A percentile compares a stretch with the other conserved stretches of the same genome.
phyloP scores from a whole-genome alignment of 345 rosid species.

The Durio zibethinus region DNA sequence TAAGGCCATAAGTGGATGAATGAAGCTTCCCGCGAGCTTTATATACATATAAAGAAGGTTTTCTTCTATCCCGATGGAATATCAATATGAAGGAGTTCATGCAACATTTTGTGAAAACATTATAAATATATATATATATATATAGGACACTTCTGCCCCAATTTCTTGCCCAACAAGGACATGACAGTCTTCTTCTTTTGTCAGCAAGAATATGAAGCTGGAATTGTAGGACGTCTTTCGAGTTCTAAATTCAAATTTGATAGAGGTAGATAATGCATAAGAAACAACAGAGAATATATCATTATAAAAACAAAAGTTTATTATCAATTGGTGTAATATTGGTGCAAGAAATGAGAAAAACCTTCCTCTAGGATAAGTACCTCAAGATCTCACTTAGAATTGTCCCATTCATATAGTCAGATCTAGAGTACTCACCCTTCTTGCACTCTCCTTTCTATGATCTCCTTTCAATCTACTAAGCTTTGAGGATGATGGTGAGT shows the following conservation, averaged over 20 bases:
- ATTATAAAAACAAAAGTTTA: not conserved
- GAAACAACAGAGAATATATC: conserved; percentile 1
- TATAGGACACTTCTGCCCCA: too few relatives aligned
- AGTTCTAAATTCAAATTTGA: not conserved
- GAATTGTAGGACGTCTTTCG: not conserved
- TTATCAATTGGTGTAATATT: not conserved
- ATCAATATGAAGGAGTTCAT: not conserved
- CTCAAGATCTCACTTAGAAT: conserved; percentile 96
- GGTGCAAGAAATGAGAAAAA: conserved; percentile 8
- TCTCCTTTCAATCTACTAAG: conserved; percentile 37
- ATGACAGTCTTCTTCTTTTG: not conserved
- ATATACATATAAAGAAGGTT: not conserved
- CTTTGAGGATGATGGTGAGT: conserved; percentile 39
- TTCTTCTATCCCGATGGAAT: not conserved
- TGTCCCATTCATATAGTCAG: conserved; percentile 85
- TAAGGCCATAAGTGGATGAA: not conserved
- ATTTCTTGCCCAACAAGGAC: not conserved
- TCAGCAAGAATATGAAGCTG: not conserved
- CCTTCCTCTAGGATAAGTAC: conserved; percentile 51
- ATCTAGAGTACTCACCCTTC: conserved; percentile 85
- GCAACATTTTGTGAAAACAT: not conserved
- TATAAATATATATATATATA: too few relatives aligned
- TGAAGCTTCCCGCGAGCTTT: not conserved
- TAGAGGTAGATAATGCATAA: not conserved
- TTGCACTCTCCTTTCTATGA: conserved; percentile 27